phyloP scores from a whole-genome alignment of 2,329 filamentous ascomycete species.

The Pseudogymnoascus sp. region DNA sequence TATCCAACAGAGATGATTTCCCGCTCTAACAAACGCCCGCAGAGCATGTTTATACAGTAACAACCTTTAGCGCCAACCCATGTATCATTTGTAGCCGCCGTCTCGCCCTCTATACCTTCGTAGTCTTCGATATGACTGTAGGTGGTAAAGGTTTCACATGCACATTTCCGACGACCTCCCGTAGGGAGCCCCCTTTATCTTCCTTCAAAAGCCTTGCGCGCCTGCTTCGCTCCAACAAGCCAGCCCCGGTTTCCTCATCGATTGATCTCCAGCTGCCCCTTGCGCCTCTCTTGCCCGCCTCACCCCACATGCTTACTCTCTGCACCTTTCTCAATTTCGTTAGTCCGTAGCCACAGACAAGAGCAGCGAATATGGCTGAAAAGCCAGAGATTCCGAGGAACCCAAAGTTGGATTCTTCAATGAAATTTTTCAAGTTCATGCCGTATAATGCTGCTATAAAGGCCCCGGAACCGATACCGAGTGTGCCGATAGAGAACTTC shows the following conservation, averaged over 20 bases:
- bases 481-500: slow-evolving; percentile 89
- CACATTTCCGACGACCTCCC: neutral
- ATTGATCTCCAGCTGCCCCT: slow-evolving; percentile 18
- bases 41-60: neutral
- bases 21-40: slow-evolving; percentile 1
- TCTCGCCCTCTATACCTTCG: neutral
- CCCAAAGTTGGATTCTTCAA: slow-evolving; percentile 85
- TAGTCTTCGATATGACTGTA: neutral
- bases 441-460: slow-evolving; percentile 98
- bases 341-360: slow-evolving; percentile 79
- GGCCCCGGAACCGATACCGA: slow-evolving; percentile 89
- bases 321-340: slow-evolving; percentile 77
- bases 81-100: neutral
- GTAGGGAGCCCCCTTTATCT: neutral
- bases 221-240: slow-evolving; percentile 20
- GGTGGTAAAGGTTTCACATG: neutral
- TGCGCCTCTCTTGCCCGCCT: slow-evolving; percentile 21
- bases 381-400: slow-evolving; percentile 67
- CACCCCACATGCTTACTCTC: slow-evolving; percentile 69
- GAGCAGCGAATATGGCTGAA: slow-evolving; percentile 63
- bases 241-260: slow-evolving; percentile 13
- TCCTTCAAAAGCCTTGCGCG: slow-evolving; percentile 15
- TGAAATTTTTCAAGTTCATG: slow-evolving; percentile 98
- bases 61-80: neutral
- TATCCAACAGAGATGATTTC: slow-evolving; percentile 2